A percentile compares a stretch with the other conserved stretches of the same genome.
phyloP scores from a whole-genome alignment of 257 asterid species.

The Fraxinus cuspidata region DNA sequence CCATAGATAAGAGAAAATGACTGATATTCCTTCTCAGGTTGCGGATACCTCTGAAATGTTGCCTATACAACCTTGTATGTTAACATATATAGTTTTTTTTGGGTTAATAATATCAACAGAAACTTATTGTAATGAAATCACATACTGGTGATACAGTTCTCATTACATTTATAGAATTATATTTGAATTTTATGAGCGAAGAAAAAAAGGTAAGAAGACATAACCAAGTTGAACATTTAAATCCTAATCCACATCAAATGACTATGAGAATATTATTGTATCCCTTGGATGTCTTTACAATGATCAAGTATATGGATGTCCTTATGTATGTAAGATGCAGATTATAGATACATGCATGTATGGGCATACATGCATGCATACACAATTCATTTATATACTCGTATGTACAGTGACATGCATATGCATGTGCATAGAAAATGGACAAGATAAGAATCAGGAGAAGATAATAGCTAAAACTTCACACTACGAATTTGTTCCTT shows the following conservation, averaged over 20 bases:
- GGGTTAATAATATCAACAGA: not conserved
- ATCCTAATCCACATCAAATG: not conserved
- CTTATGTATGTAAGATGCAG: not conserved
- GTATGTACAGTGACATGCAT: too few relatives aligned
- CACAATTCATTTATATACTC: not conserved
- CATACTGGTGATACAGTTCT: too few relatives aligned
- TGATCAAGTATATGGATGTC: not conserved
- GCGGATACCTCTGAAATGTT: constrained; percentile 66
- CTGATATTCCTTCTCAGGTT: constrained; percentile 80
- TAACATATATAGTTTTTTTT: not conserved
- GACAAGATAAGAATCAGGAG: not conserved
- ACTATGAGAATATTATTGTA: not conserved
- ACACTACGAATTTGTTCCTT: not conserved
- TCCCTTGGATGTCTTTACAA: not conserved
- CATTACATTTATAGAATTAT: not conserved
- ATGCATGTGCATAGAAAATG: not conserved
- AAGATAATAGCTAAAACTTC: not conserved
- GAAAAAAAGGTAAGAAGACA: not conserved
- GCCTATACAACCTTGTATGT: constrained; percentile 43
- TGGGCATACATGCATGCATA: not conserved
- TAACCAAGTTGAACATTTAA: not conserved
- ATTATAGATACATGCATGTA: not conserved
- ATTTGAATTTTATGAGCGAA: not conserved
- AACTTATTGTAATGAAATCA: not conserved
- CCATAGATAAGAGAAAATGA: constrained; percentile 76